These are phyloP conservation scores for Linanthus parryae DNA, from an alignment of 148 eudicot species.

Conservation along the genomic window DNA sequence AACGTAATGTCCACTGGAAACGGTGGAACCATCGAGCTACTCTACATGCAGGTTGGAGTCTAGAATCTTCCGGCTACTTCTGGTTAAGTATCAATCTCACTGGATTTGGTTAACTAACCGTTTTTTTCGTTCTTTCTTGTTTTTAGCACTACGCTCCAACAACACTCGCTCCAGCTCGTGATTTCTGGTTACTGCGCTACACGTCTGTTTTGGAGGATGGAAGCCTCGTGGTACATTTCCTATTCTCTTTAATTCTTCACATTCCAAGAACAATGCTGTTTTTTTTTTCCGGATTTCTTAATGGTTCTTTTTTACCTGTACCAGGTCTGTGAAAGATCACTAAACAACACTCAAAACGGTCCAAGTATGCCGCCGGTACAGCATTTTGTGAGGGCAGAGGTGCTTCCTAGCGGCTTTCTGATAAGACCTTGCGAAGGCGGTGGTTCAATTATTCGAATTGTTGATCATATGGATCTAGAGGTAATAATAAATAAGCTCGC, in stretches of 20 bases:
- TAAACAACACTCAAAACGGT: constrained; percentile 90
- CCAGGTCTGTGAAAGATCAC: constrained; percentile 82
- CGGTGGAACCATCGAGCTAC: constrained; percentile 58
- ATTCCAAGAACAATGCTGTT: not conserved
- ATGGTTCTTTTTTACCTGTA: not conserved
- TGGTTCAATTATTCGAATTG: constrained; percentile 83
- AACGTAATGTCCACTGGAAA: constrained; percentile 51
- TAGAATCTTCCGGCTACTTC: not conserved
- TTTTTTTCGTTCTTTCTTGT: not conserved
- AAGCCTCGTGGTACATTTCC: constrained; percentile 73
- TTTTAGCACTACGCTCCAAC: constrained; percentile 83
- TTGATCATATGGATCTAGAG: constrained; percentile 88
- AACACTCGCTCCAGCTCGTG: constrained; percentile 90
- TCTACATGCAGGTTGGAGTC: constrained; percentile 52
- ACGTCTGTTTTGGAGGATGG: constrained; percentile 84
- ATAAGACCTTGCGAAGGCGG: constrained; percentile 96
- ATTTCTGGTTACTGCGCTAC: constrained; percentile 84
- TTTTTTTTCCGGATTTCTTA: not conserved
- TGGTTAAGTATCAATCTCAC: not conserved
- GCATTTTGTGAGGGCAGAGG: constrained; percentile 80
- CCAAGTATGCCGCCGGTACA: constrained; percentile 78
- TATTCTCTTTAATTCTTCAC: not conserved
- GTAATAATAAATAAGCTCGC: constrained; percentile 26
- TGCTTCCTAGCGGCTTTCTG: constrained; percentile 80
- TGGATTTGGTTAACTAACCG: not conserved